A percentile compares a stretch with the other conserved stretches of the same genome.
Evolutionary conservation across 768 basidiomycete species (phyloP).

Genomic region (Brasilioporus rufonigricans): DNA sequence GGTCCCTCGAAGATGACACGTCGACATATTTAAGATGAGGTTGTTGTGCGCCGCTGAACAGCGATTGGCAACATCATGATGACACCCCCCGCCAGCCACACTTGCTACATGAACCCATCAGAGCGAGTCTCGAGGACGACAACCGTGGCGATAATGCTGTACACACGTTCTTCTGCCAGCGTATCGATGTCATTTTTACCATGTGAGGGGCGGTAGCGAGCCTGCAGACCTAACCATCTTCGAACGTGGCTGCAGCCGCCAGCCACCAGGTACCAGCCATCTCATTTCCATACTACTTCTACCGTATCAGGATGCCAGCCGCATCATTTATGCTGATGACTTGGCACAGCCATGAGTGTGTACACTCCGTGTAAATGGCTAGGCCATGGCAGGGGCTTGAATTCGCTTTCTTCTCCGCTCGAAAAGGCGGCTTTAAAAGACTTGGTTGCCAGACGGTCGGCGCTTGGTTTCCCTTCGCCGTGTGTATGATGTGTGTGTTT

Average conservation of each 20-base stretch:
- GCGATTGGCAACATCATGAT: too few relatives aligned
- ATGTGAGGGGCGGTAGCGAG: neutral
- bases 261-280: conserved; percentile 18
- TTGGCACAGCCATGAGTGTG: conserved; percentile 16
- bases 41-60: too few relatives aligned
- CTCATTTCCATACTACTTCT: neutral
- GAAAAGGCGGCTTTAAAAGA: conserved; percentile 16
- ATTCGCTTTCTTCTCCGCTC: conserved; percentile 25
- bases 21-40: neutral
- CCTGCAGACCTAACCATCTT: neutral
- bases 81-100: neutral
- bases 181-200: neutral
- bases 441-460: neutral
- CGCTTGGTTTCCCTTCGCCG: conserved; percentile 14
- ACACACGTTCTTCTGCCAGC: too few relatives aligned
- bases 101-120: neutral
- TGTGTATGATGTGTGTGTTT: conserved; percentile 26
- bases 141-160: too few relatives aligned
- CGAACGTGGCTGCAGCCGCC: neutral
- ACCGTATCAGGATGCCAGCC: conserved; percentile 17
- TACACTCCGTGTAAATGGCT: too few relatives aligned
- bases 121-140: too few relatives aligned
- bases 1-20: neutral
- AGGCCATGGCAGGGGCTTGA: conserved; percentile 2
- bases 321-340: conserved; percentile 9